A percentile compares a stretch with the other conserved stretches of the same genome.
These are phyloP conservation scores for Sporothrix pallida DNA, from an alignment of 2,329 filamentous ascomycete species.

Conservation along the genomic window DNA sequence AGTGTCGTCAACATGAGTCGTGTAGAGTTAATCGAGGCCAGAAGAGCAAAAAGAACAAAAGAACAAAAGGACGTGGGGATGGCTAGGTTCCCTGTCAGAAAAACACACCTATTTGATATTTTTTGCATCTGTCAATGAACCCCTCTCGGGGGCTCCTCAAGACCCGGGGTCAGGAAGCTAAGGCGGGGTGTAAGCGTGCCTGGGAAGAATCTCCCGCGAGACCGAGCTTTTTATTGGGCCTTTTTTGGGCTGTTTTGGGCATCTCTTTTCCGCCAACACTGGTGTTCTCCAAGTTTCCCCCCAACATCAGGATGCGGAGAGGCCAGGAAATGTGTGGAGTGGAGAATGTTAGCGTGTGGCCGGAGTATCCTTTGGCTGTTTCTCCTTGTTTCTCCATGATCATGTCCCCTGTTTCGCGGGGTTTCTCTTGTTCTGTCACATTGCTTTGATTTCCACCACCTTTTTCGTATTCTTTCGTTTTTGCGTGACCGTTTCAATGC, in stretches of 20 bases:
- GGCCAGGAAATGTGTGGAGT: not conserved
- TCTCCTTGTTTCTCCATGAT: not conserved
- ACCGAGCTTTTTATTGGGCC: too few relatives aligned
- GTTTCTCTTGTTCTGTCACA: not conserved
- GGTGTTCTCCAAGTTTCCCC: not conserved
- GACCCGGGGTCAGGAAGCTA: not conserved
- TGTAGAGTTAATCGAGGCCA: too few relatives aligned
- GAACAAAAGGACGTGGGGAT: not conserved
- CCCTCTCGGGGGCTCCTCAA: not conserved
- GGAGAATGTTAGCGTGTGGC: not conserved
- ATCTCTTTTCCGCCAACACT: conserved; percentile 11
- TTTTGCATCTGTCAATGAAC: too few relatives aligned
- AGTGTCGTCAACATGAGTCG: too few relatives aligned
- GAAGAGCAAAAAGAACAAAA: not conserved
- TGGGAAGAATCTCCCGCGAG: not conserved
- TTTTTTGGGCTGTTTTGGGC: not conserved
- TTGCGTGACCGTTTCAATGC: not conserved
- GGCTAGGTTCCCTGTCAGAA: conserved; percentile 21
- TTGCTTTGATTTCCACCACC: too few relatives aligned
- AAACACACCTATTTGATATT: not conserved
- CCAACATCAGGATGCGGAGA: not conserved
- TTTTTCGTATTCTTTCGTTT: not conserved
- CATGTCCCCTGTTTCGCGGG: not conserved
- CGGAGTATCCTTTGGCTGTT: not conserved
- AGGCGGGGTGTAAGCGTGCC: not conserved